Percentiles rank a stretch among this genome's conserved stretches.
Conservation (phyloP, 352 stramenopile species). For the Saprolegnia parasitica region DNA sequence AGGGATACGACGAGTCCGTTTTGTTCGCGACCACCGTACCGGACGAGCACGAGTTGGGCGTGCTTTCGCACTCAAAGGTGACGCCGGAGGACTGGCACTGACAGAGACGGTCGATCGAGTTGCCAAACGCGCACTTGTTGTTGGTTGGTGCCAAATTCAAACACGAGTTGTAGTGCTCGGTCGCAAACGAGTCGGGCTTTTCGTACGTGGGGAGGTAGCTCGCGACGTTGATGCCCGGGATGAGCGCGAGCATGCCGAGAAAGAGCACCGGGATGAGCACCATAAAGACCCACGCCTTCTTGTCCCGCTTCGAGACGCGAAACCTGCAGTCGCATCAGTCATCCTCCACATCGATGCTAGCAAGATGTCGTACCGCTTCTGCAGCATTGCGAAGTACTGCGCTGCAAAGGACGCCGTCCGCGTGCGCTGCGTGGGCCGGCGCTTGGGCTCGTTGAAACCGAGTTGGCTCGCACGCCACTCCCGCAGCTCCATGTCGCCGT, state of each 20-base stretch:
- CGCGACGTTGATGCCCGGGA: constrained; percentile 50
- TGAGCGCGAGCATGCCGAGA: constrained; percentile 43
- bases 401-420: constrained; percentile 30
- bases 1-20: constrained; percentile 2
- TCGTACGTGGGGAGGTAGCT: constrained; percentile 33
- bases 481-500: neutral
- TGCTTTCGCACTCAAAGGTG: neutral
- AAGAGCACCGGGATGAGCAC: constrained; percentile 61
- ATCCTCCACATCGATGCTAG: neutral
- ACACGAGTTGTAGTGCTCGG: constrained; percentile 11
- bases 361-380: constrained; percentile 37
- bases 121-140: constrained; percentile 8
- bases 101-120: too few relatives aligned
- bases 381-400: constrained; percentile 49
- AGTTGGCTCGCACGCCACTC: constrained; percentile 4
- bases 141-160: neutral
- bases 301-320: constrained; percentile 56
- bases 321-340: constrained; percentile 35
- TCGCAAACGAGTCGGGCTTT: neutral
- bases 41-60: constrained; percentile 4
- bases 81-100: neutral
- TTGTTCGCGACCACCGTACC: neutral
- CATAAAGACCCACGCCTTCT: constrained; percentile 54
- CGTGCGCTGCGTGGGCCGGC: neutral
- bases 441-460: neutral